Percentiles rank a stretch among this genome's conserved stretches.
Evolutionary conservation across 805 yeast genomes (phyloP).

Genomic region (Kuraishia ogatae): DNA sequence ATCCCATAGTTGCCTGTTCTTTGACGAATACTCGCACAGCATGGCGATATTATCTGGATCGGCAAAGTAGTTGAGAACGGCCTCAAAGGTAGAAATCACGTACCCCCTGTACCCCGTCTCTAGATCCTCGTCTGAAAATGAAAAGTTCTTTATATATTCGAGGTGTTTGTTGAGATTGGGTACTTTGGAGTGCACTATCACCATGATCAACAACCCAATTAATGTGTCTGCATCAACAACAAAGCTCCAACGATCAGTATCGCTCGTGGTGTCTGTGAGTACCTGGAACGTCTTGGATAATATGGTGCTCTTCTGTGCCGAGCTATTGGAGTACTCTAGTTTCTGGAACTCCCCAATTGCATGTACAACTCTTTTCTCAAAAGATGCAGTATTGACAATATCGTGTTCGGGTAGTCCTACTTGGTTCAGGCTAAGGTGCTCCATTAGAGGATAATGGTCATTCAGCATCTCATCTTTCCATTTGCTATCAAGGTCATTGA

Average conservation of each 20-base stretch:
- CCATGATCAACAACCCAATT: conserved; percentile 63
- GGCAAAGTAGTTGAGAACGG: conserved; percentile 60
- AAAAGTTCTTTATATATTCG: conserved; percentile 55
- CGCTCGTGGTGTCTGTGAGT: conserved; percentile 26
- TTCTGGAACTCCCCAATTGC: conserved; percentile 48
- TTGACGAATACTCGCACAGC: conserved; percentile 31
- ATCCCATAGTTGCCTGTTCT: conserved; percentile 47
- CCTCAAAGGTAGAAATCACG: conserved; percentile 77
- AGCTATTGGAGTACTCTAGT: conserved; percentile 35
- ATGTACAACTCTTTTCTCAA: conserved; percentile 33
- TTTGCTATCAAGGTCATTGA: not conserved
- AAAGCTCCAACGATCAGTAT: conserved; percentile 7
- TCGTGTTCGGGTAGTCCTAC: conserved; percentile 32
- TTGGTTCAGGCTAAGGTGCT: conserved; percentile 38
- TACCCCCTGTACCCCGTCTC: conserved; percentile 64
- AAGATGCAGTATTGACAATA: conserved; percentile 10
- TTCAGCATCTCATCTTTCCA: conserved; percentile 12
- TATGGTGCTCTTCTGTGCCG: conserved; percentile 36
- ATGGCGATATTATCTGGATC: conserved; percentile 25
- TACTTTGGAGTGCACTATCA: conserved; percentile 55
- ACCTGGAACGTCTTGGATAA: conserved; percentile 43
- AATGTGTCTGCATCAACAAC: conserved; percentile 75
- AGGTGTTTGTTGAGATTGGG: conserved; percentile 54
- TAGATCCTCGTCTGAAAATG: conserved; percentile 29
- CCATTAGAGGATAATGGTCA: conserved; percentile 24